Percentiles rank a stretch among this genome's conserved stretches.
Evolutionary conservation across 1,284 basidiomycete genomes (phyloP).

Genomic region (Cryptococcus depauperatus): DNA sequence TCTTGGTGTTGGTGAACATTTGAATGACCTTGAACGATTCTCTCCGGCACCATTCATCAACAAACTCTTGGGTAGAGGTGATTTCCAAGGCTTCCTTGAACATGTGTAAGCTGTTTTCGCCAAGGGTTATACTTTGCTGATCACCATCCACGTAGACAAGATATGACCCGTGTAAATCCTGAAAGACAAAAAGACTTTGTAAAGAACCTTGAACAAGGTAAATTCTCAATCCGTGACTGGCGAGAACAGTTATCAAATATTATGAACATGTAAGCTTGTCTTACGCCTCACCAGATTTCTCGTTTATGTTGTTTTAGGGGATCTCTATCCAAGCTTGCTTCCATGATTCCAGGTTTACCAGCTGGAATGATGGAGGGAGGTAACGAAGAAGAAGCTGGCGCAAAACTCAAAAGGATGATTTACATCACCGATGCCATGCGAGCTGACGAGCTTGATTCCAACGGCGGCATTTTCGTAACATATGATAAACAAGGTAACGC

Average conservation of each 20-base stretch:
- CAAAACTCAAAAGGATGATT: slow-evolving; percentile 94
- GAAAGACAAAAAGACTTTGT: slow-evolving; percentile 97
- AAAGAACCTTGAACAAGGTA: slow-evolving; percentile 95
- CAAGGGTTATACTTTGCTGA: neutral
- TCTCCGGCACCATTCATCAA: slow-evolving; percentile 95
- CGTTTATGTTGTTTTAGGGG: slow-evolving; percentile 55
- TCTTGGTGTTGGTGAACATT: slow-evolving; percentile 93
- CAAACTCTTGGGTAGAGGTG: slow-evolving; percentile 89
- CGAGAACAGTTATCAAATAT: slow-evolving; percentile 94
- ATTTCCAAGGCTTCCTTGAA: slow-evolving; percentile 94
- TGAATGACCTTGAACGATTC: slow-evolving; percentile 92
- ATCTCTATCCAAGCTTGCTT: slow-evolving; percentile 93
- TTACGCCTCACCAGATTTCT: neutral
- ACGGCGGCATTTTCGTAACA: slow-evolving; percentile 74
- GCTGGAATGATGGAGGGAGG: slow-evolving; percentile 81
- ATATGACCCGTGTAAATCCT: slow-evolving; percentile 81
- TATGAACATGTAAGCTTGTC: slow-evolving; percentile 76
- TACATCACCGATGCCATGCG: slow-evolving; percentile 99
- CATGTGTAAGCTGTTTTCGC: slow-evolving; percentile 55
- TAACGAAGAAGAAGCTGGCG: slow-evolving; percentile 75
- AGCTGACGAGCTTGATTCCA: slow-evolving; percentile 85
- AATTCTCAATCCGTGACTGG: slow-evolving; percentile 94
- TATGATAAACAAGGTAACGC: slow-evolving; percentile 75
- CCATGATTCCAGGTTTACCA: slow-evolving; percentile 96
- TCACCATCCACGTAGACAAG: slow-evolving; percentile 50